Conservation (phyloP, 1,139 yeast genomes). For the Tardiomyces digboiensis region DNA sequence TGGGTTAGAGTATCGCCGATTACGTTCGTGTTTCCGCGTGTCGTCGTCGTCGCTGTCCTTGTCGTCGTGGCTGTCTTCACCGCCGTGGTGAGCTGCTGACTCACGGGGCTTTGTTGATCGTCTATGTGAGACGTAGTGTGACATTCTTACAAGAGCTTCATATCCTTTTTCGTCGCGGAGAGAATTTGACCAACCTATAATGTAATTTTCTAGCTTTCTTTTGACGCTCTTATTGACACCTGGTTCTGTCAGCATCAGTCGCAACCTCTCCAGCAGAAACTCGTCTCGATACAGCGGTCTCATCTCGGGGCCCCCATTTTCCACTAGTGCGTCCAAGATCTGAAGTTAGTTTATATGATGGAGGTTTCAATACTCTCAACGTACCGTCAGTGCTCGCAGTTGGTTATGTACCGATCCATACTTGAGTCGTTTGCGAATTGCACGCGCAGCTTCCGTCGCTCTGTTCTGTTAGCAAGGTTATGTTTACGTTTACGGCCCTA, state of each 20-base stretch:
- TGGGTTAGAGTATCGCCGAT: background rate
- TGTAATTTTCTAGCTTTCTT: conserved; percentile 37
- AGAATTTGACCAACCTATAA: conserved; percentile 57
- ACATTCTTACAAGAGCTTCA: conserved; percentile 40
- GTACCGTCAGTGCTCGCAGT: conserved; percentile 46
- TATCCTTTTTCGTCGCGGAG: conserved; percentile 43
- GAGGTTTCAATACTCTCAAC: conserved; percentile 3
- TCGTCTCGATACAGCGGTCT: conserved; percentile 54
- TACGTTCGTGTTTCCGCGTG: background rate
- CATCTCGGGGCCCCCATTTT: conserved; percentile 54
- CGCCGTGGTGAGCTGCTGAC: conserved; percentile 34
- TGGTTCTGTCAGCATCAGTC: conserved; percentile 38
- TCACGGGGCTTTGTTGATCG: conserved; percentile 16
- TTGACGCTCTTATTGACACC: conserved; percentile 38
- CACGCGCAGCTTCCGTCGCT: conserved; percentile 80
- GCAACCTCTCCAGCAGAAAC: conserved; percentile 58
- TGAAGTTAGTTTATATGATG: conserved; percentile 1
- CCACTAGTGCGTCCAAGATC: conserved; percentile 62
- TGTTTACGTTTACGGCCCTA: no score
- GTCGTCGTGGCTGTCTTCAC: conserved; percentile 8
- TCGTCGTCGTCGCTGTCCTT: background rate
- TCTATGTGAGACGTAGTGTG: conserved; percentile 31
- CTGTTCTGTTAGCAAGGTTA: conserved; percentile 20
- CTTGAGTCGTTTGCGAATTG: conserved; percentile 78
- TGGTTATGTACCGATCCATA: conserved; percentile 64